These are phyloP conservation scores for Sugiyamaella xylanicola DNA, from an alignment of 1,139 yeast species.

Conservation along the genomic window DNA sequence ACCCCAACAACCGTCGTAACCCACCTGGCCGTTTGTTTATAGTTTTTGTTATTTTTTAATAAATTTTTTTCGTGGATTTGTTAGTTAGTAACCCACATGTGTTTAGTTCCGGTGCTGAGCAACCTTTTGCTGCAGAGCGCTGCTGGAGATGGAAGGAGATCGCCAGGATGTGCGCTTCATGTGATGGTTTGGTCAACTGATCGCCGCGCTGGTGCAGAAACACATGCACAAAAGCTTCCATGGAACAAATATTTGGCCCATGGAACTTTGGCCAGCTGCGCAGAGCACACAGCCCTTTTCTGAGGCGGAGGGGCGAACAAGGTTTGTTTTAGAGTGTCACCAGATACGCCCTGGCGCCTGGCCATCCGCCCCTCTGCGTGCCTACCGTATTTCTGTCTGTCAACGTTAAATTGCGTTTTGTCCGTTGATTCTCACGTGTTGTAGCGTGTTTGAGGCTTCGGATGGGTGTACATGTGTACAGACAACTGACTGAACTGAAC, in stretches of 20 bases:
- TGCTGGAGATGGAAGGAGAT: neutral
- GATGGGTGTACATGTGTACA: too few species aligned
- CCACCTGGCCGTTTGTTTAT: too few species aligned
- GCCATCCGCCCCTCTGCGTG: too few species aligned
- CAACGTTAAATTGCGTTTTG: too few species aligned
- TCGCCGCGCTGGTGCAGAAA: neutral
- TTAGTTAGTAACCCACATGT: too few species aligned
- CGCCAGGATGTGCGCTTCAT: neutral
- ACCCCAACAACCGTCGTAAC: too few species aligned
- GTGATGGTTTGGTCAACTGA: neutral
- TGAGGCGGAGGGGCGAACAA: neutral
- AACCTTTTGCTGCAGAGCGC: neutral
- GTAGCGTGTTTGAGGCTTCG: neutral
- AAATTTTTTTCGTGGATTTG: too few species aligned
- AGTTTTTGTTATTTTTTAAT: too few species aligned
- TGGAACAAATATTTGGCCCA: neutral
- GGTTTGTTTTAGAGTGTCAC: neutral
- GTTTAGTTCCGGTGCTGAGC: too few species aligned
- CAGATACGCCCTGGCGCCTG: too few species aligned
- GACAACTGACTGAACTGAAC: too few species aligned
- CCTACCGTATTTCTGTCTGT: neutral
- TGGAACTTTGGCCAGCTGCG: neutral
- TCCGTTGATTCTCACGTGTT: neutral
- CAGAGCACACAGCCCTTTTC: neutral
- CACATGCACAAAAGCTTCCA: conserved; percentile 3